Evolutionary conservation across 1,139 yeast species (phyloP).

Genomic region (Geotrichum histeridarum): DNA sequence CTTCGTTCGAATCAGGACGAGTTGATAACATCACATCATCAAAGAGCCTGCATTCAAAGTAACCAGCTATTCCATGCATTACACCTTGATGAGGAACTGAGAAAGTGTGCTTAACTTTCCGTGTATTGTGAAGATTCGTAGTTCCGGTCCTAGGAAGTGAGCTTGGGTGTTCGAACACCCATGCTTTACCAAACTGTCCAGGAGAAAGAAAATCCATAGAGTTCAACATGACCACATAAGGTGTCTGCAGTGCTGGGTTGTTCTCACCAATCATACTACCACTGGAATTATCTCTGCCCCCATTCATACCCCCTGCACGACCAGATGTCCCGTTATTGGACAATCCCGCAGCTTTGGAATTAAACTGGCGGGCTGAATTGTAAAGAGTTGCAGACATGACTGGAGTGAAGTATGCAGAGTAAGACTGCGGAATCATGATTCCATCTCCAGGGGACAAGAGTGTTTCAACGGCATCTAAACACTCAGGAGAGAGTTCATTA

Average conservation of each 20-base stretch:
- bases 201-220: slow-evolving; percentile 40
- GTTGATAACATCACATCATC: slow-evolving; percentile 54
- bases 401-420: slow-evolving; percentile 57
- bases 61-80: slow-evolving; percentile 72
- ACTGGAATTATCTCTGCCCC: background rate
- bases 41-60: slow-evolving; percentile 62
- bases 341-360: slow-evolving; percentile 7
- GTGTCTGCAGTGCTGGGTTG: slow-evolving; percentile 39
- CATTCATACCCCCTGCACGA: background rate
- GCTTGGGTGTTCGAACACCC: slow-evolving; percentile 14
- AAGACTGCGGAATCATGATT: slow-evolving; percentile 62
- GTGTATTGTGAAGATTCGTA: slow-evolving; percentile 31
- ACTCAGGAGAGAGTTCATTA: slow-evolving; percentile 87
- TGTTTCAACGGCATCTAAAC: slow-evolving; percentile 40
- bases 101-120: slow-evolving; percentile 38
- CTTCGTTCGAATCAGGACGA: slow-evolving; percentile 43
- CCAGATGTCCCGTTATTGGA: slow-evolving; percentile 1
- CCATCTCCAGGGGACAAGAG: slow-evolving; percentile 34
- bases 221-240: slow-evolving; percentile 58
- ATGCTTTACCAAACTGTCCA: slow-evolving; percentile 10
- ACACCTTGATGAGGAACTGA: slow-evolving; percentile 45
- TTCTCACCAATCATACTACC: slow-evolving; percentile 20
- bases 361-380: slow-evolving; percentile 16
- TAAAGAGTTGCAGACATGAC: slow-evolving; percentile 52
- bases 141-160: background rate